Evolutionary conservation across 2,329 filamentous ascomycete species (phyloP), one percentile per base, ranked within the genome.

Genomic region (Penicillium sp.): DNA sequence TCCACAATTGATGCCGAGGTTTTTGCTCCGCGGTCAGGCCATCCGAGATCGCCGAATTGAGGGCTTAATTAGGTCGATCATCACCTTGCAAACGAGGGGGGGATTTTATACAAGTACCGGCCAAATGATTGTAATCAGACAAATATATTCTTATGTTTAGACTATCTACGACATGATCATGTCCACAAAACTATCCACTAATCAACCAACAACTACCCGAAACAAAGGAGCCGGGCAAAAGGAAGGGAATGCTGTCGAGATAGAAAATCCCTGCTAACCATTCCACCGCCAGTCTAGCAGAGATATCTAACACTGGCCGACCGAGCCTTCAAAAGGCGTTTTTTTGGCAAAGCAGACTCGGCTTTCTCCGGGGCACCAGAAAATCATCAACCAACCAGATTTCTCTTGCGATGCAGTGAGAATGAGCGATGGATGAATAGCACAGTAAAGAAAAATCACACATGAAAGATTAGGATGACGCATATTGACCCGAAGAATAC

Each of bases 1-100:
- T 67, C 59, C 62, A 64, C 59, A 59, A 42, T 55, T 52, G 52
- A 46, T 50, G 60, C 56, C 62, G 54, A 60, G 54, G 52, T 54
- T 66, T 52, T 65, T 66, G 55, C 58, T 63, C 63, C 60, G 63
- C 63, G 60, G 62, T 64, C 62, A 66, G 58, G 48, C 63, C 54
- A 61, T 59, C 64, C 62, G 63, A 66, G 58, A 63, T 61, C 63
- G 63, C 63, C 58, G 62, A 57, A 46, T 46, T 39, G 49, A 51
- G 45, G n/a, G 37, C 56, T 59, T 59, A 50, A 44, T 60, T 43
- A 59, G 33, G 51, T 48, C 35, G 19, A 53, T 48, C 50, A 27
- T 29, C 55, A 42, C 23, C 21, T 37, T 33, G 51, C n/a, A 35
- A 52, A 45, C 33, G 27, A 23, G 19, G 19, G 19, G 19, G 19